Conservation (phyloP, 352 stramenopile genomes). For the Phytophthora tentaculata region DNA sequence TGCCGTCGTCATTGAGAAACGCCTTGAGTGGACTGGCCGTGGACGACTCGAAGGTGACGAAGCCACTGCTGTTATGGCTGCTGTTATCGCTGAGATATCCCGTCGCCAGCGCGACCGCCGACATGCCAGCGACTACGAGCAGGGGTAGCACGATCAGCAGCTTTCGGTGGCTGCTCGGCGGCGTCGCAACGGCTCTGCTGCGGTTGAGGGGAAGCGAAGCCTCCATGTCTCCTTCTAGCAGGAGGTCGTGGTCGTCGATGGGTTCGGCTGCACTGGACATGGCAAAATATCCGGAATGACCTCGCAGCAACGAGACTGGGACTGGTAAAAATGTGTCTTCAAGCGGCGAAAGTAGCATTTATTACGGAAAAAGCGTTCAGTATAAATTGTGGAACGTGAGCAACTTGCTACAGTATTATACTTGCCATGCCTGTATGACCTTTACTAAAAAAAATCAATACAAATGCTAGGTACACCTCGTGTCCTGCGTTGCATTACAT, state of each 20-base stretch:
- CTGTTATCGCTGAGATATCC: conserved; percentile 19
- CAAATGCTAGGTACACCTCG: too few species aligned
- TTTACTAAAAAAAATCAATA: too few species aligned
- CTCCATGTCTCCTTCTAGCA: conserved; percentile 16
- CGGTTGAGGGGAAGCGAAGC: conserved; percentile 16
- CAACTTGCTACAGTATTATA: too few species aligned
- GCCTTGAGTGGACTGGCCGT: conserved; percentile 13
- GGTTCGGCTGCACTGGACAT: conserved; percentile 4
- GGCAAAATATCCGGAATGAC: conserved; percentile 14
- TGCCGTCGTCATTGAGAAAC: conserved; percentile 9
- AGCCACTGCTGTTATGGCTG: conserved; percentile 7
- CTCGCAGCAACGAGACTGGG: background rate
- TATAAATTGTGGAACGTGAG: too few species aligned
- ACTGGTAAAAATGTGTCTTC: background rate
- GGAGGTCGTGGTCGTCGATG: conserved; percentile 11
- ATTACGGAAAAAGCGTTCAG: too few species aligned
- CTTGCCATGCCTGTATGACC: too few species aligned
- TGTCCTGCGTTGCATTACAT: too few species aligned
- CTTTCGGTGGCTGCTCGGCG: conserved; percentile 21
- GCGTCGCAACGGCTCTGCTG: conserved; percentile 10
- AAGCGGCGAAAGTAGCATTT: background rate
- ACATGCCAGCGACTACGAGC: conserved; percentile 21
- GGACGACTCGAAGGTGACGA: conserved; percentile 15
- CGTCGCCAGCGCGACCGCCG: conserved; percentile 13
- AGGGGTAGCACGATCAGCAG: conserved; percentile 20